These are phyloP conservation scores for Sclerotinia borealis DNA, from an alignment of 2,329 filamentous ascomycete species.

Conservation along the genomic window DNA sequence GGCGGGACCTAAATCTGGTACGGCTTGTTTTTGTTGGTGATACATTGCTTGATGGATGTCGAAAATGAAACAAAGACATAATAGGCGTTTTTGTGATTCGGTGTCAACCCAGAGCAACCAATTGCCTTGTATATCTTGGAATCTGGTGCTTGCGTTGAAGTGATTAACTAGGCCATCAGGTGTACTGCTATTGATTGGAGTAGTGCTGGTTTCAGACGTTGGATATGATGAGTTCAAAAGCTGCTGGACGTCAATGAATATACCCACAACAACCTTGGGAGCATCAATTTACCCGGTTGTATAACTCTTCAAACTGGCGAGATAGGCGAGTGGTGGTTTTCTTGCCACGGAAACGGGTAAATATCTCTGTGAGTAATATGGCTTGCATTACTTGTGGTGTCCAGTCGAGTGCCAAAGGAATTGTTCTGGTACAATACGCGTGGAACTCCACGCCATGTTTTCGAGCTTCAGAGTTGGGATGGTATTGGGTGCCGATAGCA, in stretches of 20 bases:
- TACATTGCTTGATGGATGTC: slow-evolving; percentile 52
- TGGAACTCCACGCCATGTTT: slow-evolving; percentile 27
- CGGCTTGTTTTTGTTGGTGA: slow-evolving; percentile 33
- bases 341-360: slow-evolving; percentile 28
- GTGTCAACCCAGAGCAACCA: slow-evolving; percentile 49
- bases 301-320: slow-evolving; percentile 28
- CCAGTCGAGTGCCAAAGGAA: slow-evolving; percentile 26
- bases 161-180: background rate
- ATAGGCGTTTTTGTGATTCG: slow-evolving; percentile 48
- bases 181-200: background rate
- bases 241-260: background rate
- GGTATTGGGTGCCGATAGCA: slow-evolving; percentile 31
- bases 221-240: background rate
- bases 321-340: slow-evolving; percentile 25
- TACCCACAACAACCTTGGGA: background rate
- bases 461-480: slow-evolving; percentile 25
- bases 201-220: background rate
- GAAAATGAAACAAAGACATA: slow-evolving; percentile 51
- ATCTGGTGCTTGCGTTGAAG: background rate
- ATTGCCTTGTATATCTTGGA: slow-evolving; percentile 15
- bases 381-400: slow-evolving; percentile 29
- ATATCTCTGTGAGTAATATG: slow-evolving; percentile 31
- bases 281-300: slow-evolving; percentile 23
- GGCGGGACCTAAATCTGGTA: slow-evolving; percentile 7
- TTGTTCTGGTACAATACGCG: slow-evolving; percentile 25